These are phyloP conservation scores for Backusella mclennaniae DNA, from an alignment of 192 early-diverging fungal species.

Conservation along the genomic window DNA sequence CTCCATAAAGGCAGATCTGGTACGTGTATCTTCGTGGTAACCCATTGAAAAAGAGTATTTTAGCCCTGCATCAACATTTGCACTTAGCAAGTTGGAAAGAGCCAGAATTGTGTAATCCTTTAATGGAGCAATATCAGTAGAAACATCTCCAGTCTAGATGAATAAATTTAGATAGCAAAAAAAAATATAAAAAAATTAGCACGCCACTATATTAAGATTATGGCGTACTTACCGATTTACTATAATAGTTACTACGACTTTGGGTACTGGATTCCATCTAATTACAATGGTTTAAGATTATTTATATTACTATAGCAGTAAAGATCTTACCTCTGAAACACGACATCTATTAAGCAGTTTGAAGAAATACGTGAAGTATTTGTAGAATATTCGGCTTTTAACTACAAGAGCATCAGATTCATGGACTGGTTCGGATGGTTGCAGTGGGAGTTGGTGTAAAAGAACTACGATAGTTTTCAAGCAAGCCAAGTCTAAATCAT, in stretches of 20 bases:
- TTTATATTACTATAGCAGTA: neutral
- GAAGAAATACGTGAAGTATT: constrained; percentile 76
- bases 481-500: constrained; percentile 74
- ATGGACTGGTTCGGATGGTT: constrained; percentile 50
- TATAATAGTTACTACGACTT: neutral
- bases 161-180: neutral
- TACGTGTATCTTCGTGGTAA: constrained; percentile 77
- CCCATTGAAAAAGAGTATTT: constrained; percentile 74
- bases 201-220: neutral
- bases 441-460: constrained; percentile 67
- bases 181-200: neutral
- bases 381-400: constrained; percentile 63
- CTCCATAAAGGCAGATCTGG: constrained; percentile 74
- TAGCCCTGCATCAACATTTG: constrained; percentile 81
- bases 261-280: constrained; percentile 10
- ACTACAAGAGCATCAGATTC: constrained; percentile 57
- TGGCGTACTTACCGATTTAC: neutral
- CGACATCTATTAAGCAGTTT: constrained; percentile 66
- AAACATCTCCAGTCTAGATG: constrained; percentile 44
- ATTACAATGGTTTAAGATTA: constrained; percentile 26
- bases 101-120: constrained; percentile 72
- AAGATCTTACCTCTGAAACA: constrained; percentile 45
- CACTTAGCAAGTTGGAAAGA: constrained; percentile 73
- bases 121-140: constrained; percentile 44
- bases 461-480: constrained; percentile 70